A percentile compares a stretch with the other conserved stretches of the same genome.
phyloP scores from a whole-genome alignment of 768 basidiomycete species.

The Xerocomellus intermedius region DNA sequence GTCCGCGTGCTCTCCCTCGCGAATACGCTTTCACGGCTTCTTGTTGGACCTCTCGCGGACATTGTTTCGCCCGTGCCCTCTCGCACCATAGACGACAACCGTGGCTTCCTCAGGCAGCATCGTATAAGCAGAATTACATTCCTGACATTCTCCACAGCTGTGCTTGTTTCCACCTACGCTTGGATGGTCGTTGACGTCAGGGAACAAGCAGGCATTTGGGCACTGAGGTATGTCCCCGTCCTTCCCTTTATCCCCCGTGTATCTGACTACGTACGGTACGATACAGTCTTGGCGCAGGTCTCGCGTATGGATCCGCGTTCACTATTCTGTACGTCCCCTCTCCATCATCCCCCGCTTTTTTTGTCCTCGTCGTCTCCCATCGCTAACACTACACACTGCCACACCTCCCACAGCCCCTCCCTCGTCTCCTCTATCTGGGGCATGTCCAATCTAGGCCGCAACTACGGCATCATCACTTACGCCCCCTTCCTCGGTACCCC shows the following conservation, averaged over 20 bases:
- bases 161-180: constrained; percentile 51
- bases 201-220: constrained; percentile 58
- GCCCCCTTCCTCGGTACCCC: constrained; percentile 76
- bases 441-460: constrained; percentile 63
- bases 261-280: constrained; percentile 1
- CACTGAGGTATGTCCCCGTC: constrained; percentile 51
- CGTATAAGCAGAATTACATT: constrained; percentile 63
- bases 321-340: constrained; percentile 59
- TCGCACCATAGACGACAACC: constrained; percentile 32
- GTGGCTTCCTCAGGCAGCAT: constrained; percentile 42
- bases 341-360: neutral
- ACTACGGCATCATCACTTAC: constrained; percentile 73
- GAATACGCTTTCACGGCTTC: constrained; percentile 69
- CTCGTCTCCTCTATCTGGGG: constrained; percentile 76
- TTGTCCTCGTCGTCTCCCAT: neutral
- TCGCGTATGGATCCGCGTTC: constrained; percentile 69
- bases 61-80: constrained; percentile 62
- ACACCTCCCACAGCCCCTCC: constrained; percentile 44
- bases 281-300: constrained; percentile 59
- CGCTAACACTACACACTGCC: neutral
- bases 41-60: constrained; percentile 71
- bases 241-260: neutral
- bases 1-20: constrained; percentile 67
- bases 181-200: constrained; percentile 54
- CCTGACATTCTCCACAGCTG: constrained; percentile 45